These are phyloP conservation scores for Aspergillus nanangensis DNA, from an alignment of 495 filamentous ascomycete genomes.

Conservation along the genomic window DNA sequence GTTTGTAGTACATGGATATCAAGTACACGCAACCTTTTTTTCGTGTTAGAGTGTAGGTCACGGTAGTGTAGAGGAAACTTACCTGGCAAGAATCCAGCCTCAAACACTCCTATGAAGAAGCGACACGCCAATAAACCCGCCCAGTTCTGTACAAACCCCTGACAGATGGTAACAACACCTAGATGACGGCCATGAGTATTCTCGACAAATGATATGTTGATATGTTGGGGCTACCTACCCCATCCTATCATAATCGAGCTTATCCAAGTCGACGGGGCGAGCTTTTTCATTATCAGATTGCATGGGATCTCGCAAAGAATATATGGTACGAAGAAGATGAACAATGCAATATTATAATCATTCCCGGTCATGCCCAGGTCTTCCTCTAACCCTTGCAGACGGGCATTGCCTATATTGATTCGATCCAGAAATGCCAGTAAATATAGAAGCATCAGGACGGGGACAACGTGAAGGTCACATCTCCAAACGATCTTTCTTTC, in stretches of 20 bases:
- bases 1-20: conserved; percentile 58
- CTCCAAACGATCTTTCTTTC: conserved; percentile 32
- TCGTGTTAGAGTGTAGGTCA: too few species aligned
- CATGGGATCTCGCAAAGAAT: conserved; percentile 59
- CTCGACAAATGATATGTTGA: neutral
- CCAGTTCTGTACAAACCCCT: conserved; percentile 49
- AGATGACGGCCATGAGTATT: neutral
- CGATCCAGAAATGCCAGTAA: conserved; percentile 38
- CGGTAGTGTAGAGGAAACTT: conserved; percentile 16
- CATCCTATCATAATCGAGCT: conserved; percentile 50
- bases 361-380: conserved; percentile 54
- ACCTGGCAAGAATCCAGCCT: conserved; percentile 54
- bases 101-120: conserved; percentile 53
- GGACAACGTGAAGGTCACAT: conserved; percentile 35
- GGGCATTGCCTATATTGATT: conserved; percentile 61
- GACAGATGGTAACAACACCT: conserved; percentile 48
- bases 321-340: conserved; percentile 64
- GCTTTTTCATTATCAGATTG: conserved; percentile 61
- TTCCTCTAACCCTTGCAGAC: conserved; percentile 54
- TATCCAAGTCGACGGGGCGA: conserved; percentile 56
- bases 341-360: conserved; percentile 57
- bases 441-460: conserved; percentile 31
- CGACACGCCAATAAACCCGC: conserved; percentile 48
- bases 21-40: conserved; percentile 38
- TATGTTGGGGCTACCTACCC: conserved; percentile 24